Evolutionary conservation across 2,329 filamentous ascomycete genomes (phyloP), one percentile per base, ranked within the genome.

Genomic region (Hawksworthiomyces lignivorus): DNA sequence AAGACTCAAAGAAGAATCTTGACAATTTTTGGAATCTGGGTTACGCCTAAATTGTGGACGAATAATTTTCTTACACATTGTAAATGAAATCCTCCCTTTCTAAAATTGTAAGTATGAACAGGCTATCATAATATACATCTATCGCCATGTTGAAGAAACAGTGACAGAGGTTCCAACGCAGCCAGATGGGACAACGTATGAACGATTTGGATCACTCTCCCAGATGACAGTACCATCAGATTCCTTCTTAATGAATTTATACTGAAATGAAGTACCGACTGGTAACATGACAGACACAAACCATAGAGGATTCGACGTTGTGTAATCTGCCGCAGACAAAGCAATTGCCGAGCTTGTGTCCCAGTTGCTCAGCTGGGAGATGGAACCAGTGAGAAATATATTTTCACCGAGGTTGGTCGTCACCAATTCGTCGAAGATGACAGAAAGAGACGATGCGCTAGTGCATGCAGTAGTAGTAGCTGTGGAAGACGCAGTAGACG

Each of bases 191-290:
- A 51, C 59, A 3, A 59, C 63, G 47, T 63, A 63, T 15, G 55
- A 54, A 32, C 65, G 68, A 54, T 77, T 72, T 0, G 70, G 68
- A 37, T 82, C 81, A 36, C 62, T 65, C 63, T 87, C 82, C 82
- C 82, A 87, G 3, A 61, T 67, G 8, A 82, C 60, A 0, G 62
- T 63, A 0, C 78, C 75, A 50, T 73, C 69, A 1, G 60, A 53
- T 44, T 67, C 66, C 31, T 81, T 69, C 37, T 75, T 72, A 51
- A 87, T 72, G 55, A 77, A 87, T 64, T 87, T 86, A 58, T 85
- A 87, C 62, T 77, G 54, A 31, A 87, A 64, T 3, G 58, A 61
- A 36, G 67, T 65, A 3, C 80, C 81, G 0, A 75, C 67, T 0
- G 66, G 59, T 14, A 87, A 58, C 2, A 61, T 63, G 21, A 86